phyloP scores from a whole-genome alignment of 2,329 filamentous ascomycete species.

The Penicillium sp. region DNA sequence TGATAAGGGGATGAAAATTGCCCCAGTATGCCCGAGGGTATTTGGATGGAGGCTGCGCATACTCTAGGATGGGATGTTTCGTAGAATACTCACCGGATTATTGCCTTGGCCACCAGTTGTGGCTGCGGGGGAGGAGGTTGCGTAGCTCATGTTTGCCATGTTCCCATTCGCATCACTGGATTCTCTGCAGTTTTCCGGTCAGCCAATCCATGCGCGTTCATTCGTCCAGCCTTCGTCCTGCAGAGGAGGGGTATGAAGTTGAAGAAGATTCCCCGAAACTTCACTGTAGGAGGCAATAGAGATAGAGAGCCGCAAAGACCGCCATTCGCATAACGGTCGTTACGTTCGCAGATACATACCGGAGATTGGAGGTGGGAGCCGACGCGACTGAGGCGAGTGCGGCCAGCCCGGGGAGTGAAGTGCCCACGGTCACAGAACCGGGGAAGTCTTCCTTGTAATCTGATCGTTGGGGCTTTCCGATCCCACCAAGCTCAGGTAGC shows the following conservation, averaged over 20 bases:
- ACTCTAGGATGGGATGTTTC: not conserved
- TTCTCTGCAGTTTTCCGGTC: constrained; percentile 30
- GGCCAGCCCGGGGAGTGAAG: constrained; percentile 61
- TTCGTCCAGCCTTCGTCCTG: constrained; percentile 14
- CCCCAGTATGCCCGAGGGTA: not conserved
- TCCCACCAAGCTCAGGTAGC: constrained; percentile 33
- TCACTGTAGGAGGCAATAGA: not conserved
- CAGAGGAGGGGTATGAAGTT: constrained; percentile 15
- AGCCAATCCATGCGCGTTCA: constrained; percentile 25
- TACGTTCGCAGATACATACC: constrained; percentile 45
- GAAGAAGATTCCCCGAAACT: not conserved
- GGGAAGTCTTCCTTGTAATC: constrained; percentile 32
- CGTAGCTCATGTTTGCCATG: constrained; percentile 65
- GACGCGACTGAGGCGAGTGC: constrained; percentile 63
- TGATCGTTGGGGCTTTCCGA: constrained; percentile 34
- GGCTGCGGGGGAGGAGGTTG: constrained; percentile 67
- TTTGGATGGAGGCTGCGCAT: not conserved
- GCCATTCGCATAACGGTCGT: not conserved
- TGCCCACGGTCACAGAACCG: constrained; percentile 38
- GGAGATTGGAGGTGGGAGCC: constrained; percentile 55
- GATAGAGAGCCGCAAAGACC: not conserved
- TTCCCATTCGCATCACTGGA: constrained; percentile 53
- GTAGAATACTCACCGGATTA: constrained; percentile 44
- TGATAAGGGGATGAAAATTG: constrained; percentile 25
- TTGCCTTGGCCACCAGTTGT: constrained; percentile 66